A percentile compares a stretch with the other conserved stretches of the same genome.
Conservation (phyloP, 1,139 yeast genomes). For the Wickerhamomyces sp. region DNA sequence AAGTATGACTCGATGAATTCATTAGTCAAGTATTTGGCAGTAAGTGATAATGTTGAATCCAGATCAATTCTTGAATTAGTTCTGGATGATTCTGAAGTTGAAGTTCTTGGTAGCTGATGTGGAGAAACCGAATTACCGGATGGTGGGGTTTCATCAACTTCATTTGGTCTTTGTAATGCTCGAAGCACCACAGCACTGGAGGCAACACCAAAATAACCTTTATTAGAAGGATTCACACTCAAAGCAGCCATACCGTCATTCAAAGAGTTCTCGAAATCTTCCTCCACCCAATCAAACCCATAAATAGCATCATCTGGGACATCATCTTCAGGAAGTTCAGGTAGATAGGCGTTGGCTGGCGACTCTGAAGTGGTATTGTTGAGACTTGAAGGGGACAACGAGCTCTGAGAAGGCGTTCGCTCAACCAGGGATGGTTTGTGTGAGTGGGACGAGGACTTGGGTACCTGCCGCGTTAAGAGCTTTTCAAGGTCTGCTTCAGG, state of each 20-base stretch:
- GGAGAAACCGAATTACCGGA: conserved; percentile 1
- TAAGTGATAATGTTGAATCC: conserved; percentile 21
- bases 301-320: conserved; percentile 39
- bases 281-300: conserved; percentile 56
- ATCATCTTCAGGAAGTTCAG: conserved; percentile 30
- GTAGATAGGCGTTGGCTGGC: conserved; percentile 24
- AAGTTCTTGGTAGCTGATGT: conserved; percentile 2
- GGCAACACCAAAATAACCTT: conserved; percentile 61
- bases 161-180: conserved; percentile 21
- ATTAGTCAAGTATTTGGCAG: conserved; percentile 29
- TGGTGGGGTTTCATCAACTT: conserved; percentile 5
- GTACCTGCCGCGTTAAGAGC: conserved; percentile 22
- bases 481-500: conserved; percentile 41
- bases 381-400: neutral
- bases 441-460: conserved; percentile 5
- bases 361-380: conserved; percentile 3
- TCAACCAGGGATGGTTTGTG: neutral
- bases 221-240: conserved; percentile 41
- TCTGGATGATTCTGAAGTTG: conserved; percentile 15
- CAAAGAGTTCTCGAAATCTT: conserved; percentile 29
- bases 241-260: conserved; percentile 54
- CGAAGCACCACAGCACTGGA: conserved; percentile 41
- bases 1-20: conserved; percentile 44
- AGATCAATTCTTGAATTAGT: conserved; percentile 22
- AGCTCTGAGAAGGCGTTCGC: no score